phyloP scores from a whole-genome alignment of 2,329 filamentous ascomycete genomes.

The Colletotrichum aenigma region DNA sequence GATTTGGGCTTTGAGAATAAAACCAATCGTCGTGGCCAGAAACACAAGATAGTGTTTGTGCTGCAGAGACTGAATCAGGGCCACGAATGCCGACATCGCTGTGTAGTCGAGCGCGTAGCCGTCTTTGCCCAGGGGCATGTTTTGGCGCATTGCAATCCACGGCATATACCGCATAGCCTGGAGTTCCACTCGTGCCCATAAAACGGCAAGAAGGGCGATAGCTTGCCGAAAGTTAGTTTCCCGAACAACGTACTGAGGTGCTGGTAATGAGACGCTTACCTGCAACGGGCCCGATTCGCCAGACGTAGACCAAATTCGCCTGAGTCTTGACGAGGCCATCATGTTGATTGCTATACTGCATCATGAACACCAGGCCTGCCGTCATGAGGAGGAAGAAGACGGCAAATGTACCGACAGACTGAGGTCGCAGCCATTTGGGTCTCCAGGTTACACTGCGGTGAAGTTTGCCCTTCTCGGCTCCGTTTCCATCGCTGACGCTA shows the following conservation, averaged over 20 bases:
- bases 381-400: background rate
- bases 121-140: background rate
- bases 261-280: background rate
- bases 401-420: background rate
- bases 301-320: background rate
- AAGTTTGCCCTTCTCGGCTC: background rate
- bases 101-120: background rate
- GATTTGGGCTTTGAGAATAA: background rate
- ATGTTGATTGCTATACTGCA: background rate
- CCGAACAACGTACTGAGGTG: background rate
- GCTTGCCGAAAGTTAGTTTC: background rate
- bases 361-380: background rate
- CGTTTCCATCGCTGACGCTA: background rate
- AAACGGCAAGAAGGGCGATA: background rate
- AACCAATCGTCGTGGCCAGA: background rate
- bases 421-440: background rate
- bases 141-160: background rate
- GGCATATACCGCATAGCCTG: slow-evolving; percentile 7
- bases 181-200: slow-evolving; percentile 2
- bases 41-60: background rate
- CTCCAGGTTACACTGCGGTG: background rate
- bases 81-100: background rate
- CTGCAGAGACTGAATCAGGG: background rate
- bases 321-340: background rate
- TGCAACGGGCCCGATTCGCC: background rate